Base-by-base conservation (phyloP, 768 basidiomycete genomes). In the Trametes villosa region DNA sequence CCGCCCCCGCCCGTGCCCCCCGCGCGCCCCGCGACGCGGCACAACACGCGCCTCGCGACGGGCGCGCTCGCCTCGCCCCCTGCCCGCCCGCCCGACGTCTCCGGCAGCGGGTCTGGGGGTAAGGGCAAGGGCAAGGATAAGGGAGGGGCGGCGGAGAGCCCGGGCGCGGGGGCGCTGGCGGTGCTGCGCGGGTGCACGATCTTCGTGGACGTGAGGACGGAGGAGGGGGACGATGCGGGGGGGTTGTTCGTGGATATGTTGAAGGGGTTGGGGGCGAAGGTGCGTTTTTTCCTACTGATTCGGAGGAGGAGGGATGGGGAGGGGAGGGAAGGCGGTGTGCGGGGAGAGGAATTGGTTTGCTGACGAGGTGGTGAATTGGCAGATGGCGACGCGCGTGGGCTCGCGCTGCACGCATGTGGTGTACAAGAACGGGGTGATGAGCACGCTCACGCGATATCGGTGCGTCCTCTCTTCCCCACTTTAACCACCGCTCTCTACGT, bases 241-340 rank as follows among this genome's bases (percentile, higher is more conserved):
- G 82, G 82, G 26, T 74, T 94, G 66, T 96, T 96, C 67, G 83
- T 87, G 15, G 91, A 95, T 48, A 92, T 95, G 88, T 72, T 96
- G 64, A 83, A 83, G 64, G 80, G 81, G 30, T 76, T 94, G 11
- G 95, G 94, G 20, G 94, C 94, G 44, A 85, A 84, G 80, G 94
- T 94, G 64, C 61, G 82, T 20, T 24, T 38, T 18, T 38, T 38
- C n/a, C 5, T 38, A 12, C n/a, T 18, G 4, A 4, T 12, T 18
- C 3, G 13, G 36, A 18, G 36, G 36, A 12, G 36, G 36, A 15
- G 11, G 12, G 36, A 7, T 29, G 47, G 52, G 9, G 18, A n/a
- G n/a, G n/a, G n/a, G n/a, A n/a, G n/a, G n/a, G n/a, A n/a, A n/a
- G n/a, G n/a, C n/a, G n/a, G n/a, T n/a, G n/a, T n/a, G n/a, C n/a